A percentile compares a stretch with the other conserved stretches of the same genome.
Evolutionary conservation across 192 early-diverging fungal genomes (phyloP).

Genomic region (Dissophora globulifera): DNA sequence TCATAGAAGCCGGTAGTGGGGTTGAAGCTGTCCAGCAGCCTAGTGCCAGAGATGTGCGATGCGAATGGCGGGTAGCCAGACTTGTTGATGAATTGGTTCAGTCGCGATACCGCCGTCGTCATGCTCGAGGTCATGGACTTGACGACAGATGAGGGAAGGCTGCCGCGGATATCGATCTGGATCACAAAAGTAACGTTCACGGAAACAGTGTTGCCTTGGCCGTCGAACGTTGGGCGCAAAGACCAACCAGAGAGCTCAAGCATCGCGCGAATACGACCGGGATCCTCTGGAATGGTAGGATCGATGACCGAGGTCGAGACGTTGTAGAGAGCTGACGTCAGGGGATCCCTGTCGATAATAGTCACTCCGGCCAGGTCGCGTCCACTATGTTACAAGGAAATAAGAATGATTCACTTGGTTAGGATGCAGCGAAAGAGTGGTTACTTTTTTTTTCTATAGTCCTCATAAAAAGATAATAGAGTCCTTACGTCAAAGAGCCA

Average conservation of each 20-base stretch:
- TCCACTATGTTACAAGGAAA: slow-evolving; percentile 40
- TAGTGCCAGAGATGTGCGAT: slow-evolving; percentile 57
- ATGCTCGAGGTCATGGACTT: slow-evolving; percentile 57
- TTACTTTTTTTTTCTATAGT: no score
- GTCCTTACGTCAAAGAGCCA: slow-evolving; percentile 55
- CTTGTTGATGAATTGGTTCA: slow-evolving; percentile 58
- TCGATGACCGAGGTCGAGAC: slow-evolving; percentile 62
- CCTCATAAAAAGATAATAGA: no score
- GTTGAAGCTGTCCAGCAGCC: slow-evolving; percentile 55
- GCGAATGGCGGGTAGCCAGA: slow-evolving; percentile 67
- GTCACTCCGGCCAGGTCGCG: slow-evolving; percentile 60
- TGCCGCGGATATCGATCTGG: slow-evolving; percentile 62
- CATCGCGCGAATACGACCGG: slow-evolving; percentile 56
- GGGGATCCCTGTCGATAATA: slow-evolving; percentile 62
- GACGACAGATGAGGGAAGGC: slow-evolving; percentile 53
- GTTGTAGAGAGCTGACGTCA: slow-evolving; percentile 55
- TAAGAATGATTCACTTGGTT: no score
- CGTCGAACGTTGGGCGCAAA: slow-evolving; percentile 58
- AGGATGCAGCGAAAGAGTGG: no score
- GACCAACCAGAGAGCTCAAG: slow-evolving; percentile 63
- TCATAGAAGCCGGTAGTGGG: slow-evolving; percentile 50
- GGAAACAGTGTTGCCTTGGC: slow-evolving; percentile 48
- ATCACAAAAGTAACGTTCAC: slow-evolving; percentile 58
- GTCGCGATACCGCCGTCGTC: slow-evolving; percentile 53
- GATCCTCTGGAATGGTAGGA: slow-evolving; percentile 55